Conservation (phyloP, 2,329 filamentous ascomycete species). For the Claviceps spartinae region DNA sequence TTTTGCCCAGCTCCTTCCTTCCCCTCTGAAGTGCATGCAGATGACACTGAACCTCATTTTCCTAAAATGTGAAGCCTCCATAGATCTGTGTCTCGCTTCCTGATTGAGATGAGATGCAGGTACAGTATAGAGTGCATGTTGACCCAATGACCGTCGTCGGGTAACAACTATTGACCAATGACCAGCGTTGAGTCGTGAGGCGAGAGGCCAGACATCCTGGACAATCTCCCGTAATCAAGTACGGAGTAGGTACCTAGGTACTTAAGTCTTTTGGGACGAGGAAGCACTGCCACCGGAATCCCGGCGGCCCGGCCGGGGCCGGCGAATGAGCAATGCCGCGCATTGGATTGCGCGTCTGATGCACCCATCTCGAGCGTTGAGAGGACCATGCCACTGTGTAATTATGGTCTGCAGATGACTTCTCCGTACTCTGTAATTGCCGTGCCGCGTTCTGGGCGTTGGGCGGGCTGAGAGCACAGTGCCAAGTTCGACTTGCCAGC, state of each 20-base stretch:
- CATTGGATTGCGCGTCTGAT: background rate
- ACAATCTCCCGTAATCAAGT: background rate
- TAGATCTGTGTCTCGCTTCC: too few relatives aligned
- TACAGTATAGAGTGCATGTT: too few relatives aligned
- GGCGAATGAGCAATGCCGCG: background rate
- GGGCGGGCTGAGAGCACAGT: background rate
- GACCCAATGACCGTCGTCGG: too few relatives aligned
- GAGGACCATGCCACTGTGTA: too few relatives aligned
- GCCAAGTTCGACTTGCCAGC: background rate
- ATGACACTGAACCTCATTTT: background rate
- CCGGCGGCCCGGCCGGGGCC: background rate
- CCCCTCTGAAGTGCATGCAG: background rate
- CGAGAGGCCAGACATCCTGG: background rate
- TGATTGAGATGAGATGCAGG: too few relatives aligned
- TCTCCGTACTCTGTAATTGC: too few relatives aligned
- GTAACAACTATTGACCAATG: too few relatives aligned
- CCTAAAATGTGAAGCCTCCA: too few relatives aligned
- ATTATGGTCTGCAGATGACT: too few relatives aligned
- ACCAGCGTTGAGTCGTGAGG: background rate
- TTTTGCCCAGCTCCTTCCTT: background rate
- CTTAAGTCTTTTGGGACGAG: background rate
- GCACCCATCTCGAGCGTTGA: background rate
- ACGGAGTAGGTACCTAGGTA: too few relatives aligned
- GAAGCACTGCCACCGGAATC: background rate
- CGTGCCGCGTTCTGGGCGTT: background rate